Evolutionary conservation across 2,329 filamentous ascomycete genomes (phyloP).

Genomic region (Aureobasidium sp.): DNA sequence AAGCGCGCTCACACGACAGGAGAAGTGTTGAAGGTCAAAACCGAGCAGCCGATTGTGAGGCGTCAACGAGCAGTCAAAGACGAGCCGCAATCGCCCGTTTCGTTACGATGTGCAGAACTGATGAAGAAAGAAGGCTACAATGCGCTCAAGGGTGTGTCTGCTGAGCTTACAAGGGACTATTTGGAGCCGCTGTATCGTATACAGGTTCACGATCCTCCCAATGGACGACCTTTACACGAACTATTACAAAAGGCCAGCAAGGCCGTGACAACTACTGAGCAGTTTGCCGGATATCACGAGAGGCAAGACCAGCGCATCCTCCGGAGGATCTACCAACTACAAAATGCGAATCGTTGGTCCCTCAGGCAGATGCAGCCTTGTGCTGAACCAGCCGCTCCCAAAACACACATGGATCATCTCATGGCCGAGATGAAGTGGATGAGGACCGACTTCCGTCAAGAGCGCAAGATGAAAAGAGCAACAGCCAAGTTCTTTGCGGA

Average conservation of each 20-base stretch:
- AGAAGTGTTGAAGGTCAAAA: background rate
- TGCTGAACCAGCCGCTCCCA: constrained; percentile 68
- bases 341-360: constrained; percentile 89
- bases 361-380: constrained; percentile 80
- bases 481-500: constrained; percentile 72
- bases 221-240: constrained; percentile 55
- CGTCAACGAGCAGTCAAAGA: background rate
- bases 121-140: constrained; percentile 32
- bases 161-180: constrained; percentile 50
- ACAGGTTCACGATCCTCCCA: constrained; percentile 51
- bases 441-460: constrained; percentile 90
- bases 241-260: constrained; percentile 80
- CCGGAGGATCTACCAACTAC: constrained; percentile 79
- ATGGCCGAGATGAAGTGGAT: constrained; percentile 96
- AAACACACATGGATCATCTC: constrained; percentile 77
- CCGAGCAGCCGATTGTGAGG: background rate
- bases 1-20: background rate
- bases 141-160: constrained; percentile 39
- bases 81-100: background rate
- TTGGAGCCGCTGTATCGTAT: constrained; percentile 55
- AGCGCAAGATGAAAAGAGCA: constrained; percentile 86
- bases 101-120: background rate
- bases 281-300: constrained; percentile 75
- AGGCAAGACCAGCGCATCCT: constrained; percentile 82
- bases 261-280: constrained; percentile 78